Base-by-base conservation (phyloP, 2,329 filamentous ascomycete genomes). In the Fusarium fujikuroi region DNA sequence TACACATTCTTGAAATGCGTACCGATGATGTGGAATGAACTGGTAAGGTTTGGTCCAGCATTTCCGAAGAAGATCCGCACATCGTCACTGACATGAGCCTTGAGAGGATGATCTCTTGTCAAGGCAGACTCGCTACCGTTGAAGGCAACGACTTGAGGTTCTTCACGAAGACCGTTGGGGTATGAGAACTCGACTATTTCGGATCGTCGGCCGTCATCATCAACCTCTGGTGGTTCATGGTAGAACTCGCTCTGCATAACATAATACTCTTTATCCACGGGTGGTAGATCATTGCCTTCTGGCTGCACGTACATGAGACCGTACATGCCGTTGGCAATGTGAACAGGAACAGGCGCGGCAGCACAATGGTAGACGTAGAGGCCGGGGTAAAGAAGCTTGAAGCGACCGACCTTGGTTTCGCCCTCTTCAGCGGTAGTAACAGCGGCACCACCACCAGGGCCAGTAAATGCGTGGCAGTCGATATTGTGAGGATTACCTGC, bases 201-300 rank as follows among this genome's bases (percentile, higher is more conserved):
- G 2, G 65, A 69, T 11, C 60, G 56, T 12, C 60, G 60, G 11
- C 68, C 68, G 6, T 71, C 40, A 16, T 71, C 68, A 14, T 69
- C 68, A 5, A 60, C 42, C 34, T 69, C 68, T 36, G 68, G 68
- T 5, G 68, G 68, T 5, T 71, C 68, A 16, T 69, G 68, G 32
- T 71, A 71, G 19, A 69, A 71, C n/a, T 71, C 68, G 42, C 68
- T 71, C 34, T 71, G 68, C 65, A 69, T 71, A 21, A 71, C 65
- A 43, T 69, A 69, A 23, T 69, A 69, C 34, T 71, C 65, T 21
- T 61, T 71, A 9, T 71, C 68, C 56, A 71, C 65, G 0, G 65
- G 44, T 9, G 65, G 60, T 2, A 69, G 49, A 12, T 71, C 65
- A 16, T 58, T 32, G 1, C 44, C 49, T 18, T 60, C 68, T 25